Conservation (phyloP, 441 rosid genomes). For the Mallotus repandus region DNA sequence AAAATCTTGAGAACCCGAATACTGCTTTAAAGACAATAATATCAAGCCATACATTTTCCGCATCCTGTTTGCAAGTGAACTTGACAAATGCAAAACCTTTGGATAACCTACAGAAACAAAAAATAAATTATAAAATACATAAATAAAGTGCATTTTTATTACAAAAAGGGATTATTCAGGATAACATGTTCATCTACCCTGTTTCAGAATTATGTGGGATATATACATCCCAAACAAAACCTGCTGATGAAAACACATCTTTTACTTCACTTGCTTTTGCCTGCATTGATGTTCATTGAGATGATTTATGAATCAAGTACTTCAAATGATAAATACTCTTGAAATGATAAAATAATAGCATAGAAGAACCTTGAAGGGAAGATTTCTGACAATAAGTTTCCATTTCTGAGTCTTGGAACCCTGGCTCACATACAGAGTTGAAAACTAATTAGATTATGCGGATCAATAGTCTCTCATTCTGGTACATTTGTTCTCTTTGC, state of each 20-base stretch:
- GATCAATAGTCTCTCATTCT: not conserved
- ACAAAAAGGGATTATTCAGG: slow-evolving; percentile 12
- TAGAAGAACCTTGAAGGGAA: slow-evolving; percentile 78
- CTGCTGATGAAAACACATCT: slow-evolving; percentile 65
- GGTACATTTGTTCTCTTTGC: not conserved
- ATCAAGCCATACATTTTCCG: slow-evolving; percentile 64
- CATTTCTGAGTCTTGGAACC: slow-evolving; percentile 97
- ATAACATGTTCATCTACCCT: slow-evolving; percentile 50
- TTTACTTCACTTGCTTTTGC: slow-evolving; percentile 64
- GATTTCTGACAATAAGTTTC: slow-evolving; percentile 89
- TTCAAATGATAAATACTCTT: slow-evolving; percentile 10
- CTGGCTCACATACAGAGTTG: slow-evolving; percentile 41
- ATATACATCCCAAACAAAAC: slow-evolving; percentile 90
- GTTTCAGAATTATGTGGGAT: slow-evolving; percentile 73
- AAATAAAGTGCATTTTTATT: slow-evolving; percentile 1
- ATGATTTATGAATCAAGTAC: slow-evolving; percentile 28
- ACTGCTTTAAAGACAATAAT: slow-evolving; percentile 8
- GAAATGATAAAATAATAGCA: slow-evolving; percentile 1
- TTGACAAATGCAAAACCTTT: slow-evolving; percentile 93
- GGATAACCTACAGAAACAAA: slow-evolving; percentile 45
- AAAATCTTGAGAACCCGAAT: slow-evolving; percentile 9
- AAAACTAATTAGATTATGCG: slow-evolving; percentile 15
- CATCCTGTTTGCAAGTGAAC: slow-evolving; percentile 86
- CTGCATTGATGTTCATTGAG: slow-evolving; percentile 45
- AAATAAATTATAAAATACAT: slow-evolving; percentile 15